Evolutionary conservation across 805 yeast species (phyloP).

Genomic region (Torulaspora quercuum): DNA sequence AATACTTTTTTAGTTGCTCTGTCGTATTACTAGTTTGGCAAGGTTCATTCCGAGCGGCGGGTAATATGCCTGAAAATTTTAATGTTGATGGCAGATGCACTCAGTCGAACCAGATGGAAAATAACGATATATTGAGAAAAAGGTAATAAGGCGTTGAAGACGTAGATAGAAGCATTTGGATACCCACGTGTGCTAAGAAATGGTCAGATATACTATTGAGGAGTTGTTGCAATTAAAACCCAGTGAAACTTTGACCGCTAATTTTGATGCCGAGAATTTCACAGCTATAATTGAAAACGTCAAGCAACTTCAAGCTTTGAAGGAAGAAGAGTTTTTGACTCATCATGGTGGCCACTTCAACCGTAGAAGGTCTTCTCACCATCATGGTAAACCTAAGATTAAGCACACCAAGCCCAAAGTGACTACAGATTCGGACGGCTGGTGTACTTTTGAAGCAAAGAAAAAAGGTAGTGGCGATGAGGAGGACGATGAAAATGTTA

Average conservation of each 20-base stretch:
- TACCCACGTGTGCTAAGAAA: constrained; percentile 19
- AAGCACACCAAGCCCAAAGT: constrained; percentile 52
- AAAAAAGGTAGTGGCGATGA: constrained; percentile 29
- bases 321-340: constrained; percentile 35
- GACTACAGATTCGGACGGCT: constrained; percentile 71
- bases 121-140: no score
- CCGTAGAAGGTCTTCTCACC: constrained; percentile 62
- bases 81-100: no score
- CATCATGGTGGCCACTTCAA: constrained; percentile 42
- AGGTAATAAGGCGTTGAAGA: no score
- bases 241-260: constrained; percentile 56
- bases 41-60: no score
- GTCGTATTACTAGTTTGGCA: no score
- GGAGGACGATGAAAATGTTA: constrained; percentile 46
- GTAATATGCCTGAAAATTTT: no score
- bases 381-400: constrained; percentile 49
- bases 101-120: no score
- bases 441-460: constrained; percentile 65
- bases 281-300: constrained; percentile 64
- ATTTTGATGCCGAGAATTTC: constrained; percentile 62
- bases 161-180: constrained; percentile 6
- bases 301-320: constrained; percentile 43
- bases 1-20: no score
- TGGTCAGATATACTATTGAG: constrained; percentile 67
- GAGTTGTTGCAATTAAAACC: constrained; percentile 58